These are phyloP conservation scores for Suhomyces wounanorum DNA, from an alignment of 1,139 yeast genomes.

Conservation along the genomic window DNA sequence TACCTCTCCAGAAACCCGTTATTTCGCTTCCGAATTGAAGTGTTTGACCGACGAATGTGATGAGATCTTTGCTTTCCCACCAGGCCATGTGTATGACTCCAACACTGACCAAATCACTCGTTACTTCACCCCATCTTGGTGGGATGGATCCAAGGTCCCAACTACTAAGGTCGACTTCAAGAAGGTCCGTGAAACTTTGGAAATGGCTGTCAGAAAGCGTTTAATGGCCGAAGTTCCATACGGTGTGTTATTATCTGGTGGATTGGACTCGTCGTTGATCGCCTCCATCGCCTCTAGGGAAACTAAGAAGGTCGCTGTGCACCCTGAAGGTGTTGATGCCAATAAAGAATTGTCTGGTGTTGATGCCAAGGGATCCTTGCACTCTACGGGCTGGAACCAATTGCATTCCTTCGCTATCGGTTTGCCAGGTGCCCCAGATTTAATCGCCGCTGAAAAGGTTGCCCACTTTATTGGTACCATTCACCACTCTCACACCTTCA, in stretches of 20 bases:
- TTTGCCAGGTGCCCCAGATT: conserved; percentile 96
- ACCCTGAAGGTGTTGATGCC: conserved; percentile 50
- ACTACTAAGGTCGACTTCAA: conserved; percentile 70
- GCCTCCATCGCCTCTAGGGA: conserved; percentile 98
- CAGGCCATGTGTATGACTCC: conserved; percentile 96
- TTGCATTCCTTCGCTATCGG: conserved; percentile 97
- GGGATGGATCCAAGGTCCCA: conserved; percentile 80
- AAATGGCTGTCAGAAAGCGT: conserved; percentile 96
- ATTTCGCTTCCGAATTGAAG: conserved; percentile 92
- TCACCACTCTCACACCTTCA: conserved; percentile 97
- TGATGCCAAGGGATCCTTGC: conserved; percentile 82
- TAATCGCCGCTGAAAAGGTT: conserved; percentile 93
- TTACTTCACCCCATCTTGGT: conserved; percentile 92
- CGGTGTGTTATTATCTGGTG: conserved; percentile 96
- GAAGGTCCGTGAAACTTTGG: conserved; percentile 75
- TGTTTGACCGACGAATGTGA: conserved; percentile 95
- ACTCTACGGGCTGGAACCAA: conserved; percentile 71
- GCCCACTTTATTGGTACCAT: conserved; percentile 93
- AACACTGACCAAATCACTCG: conserved; percentile 81
- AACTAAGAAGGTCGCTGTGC: conserved; percentile 72
- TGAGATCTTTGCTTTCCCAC: conserved; percentile 90
- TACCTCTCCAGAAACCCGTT: conserved; percentile 69
- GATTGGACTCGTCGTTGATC: conserved; percentile 92
- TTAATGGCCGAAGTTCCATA: conserved; percentile 99
- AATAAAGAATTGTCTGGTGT: conserved; percentile 82